Base-by-base conservation (phyloP, 371 early-diverging fungal species). In the Syncephalastrum contaminatum region DNA sequence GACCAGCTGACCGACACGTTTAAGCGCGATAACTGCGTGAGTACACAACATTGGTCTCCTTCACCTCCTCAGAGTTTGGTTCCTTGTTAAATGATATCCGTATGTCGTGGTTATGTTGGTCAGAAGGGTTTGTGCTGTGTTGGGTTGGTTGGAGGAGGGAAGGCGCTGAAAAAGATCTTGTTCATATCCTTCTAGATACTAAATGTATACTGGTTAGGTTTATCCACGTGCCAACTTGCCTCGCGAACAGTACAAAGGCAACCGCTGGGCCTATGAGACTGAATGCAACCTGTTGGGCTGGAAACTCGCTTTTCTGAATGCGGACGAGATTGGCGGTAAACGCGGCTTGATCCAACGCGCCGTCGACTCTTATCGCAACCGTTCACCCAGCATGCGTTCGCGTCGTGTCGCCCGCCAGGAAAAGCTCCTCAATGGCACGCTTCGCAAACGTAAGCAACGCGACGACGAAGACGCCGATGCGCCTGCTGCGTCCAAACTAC, bases 321-420 rank as follows among this genome's bases (percentile, higher is more conserved):
- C 82, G 20, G 82, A 83, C 22, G 81, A 91, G 44, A 83, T 96
- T 36, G 82, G 88, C 44, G 95, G 89, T 7, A 90, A 92, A 48
- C 86, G 96, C 48, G 98, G 98, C 2, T 74, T 97, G 44, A 83
- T 98, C 49, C 98, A 98, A 67, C 80, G 97, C 0, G 96, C 96
- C 2, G 98, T 98, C 0, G 97, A 98, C 68, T 90, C 89, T 36
- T 98, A 91, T 64, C 84, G 97, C 49, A 91, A 95, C 56, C 84
- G 91, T 10, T 88, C 88, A 59, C 89, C 91, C 13, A 88, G 89
- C 43, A 83, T 88, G 68, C 81, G 92, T 50, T 89, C 88, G 19
- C 80, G 94, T 43, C 81, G 94, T 22, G 87, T 93, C 1, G 85
- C 90, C 8, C 80, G 92, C 48, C 86, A 93, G 64, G 92, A 93